phyloP scores from a whole-genome alignment of 2,329 filamentous ascomycete species.

The Sclerotinia nivalis region DNA sequence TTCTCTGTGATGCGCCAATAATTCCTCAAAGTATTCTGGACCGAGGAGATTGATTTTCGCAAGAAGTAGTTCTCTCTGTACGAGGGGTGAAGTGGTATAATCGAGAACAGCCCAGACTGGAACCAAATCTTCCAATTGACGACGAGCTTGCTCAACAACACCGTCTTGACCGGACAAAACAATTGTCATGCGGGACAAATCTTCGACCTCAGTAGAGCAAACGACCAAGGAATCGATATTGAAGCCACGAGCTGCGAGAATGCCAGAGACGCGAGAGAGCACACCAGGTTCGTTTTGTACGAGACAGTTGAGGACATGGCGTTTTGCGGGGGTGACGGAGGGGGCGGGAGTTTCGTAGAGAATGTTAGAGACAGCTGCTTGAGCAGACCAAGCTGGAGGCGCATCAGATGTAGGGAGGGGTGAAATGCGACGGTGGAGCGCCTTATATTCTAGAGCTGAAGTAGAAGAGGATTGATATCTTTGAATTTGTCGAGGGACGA shows the following conservation, averaged over 20 bases:
- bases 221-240: slow-evolving; percentile 99
- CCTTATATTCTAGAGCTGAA: slow-evolving; percentile 95
- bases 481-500: slow-evolving; percentile 31
- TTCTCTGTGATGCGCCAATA: slow-evolving; percentile 92
- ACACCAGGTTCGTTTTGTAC: slow-evolving; percentile 99
- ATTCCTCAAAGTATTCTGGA: slow-evolving; percentile 97
- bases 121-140: slow-evolving; percentile 94
- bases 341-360: slow-evolving; percentile 96
- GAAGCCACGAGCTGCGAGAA: slow-evolving; percentile 93
- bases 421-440: slow-evolving; percentile 84
- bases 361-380: slow-evolving; percentile 95
- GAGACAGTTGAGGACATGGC: slow-evolving; percentile 95
- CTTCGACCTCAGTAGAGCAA: slow-evolving; percentile 95
- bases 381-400: slow-evolving; percentile 80
- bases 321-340: slow-evolving; percentile 80
- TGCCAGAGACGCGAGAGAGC: slow-evolving; percentile 91
- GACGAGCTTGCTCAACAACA: slow-evolving; percentile 92
- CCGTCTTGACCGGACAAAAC: slow-evolving; percentile 95
- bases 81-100: slow-evolving; percentile 88
- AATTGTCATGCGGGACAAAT: slow-evolving; percentile 98
- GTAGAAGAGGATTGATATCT: slow-evolving; percentile 64
- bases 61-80: slow-evolving; percentile 91
- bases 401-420: slow-evolving; percentile 78
- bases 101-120: slow-evolving; percentile 98
- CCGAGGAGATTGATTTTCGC: slow-evolving; percentile 97